Conservation (phyloP, 2,329 filamentous ascomycete genomes). For the Aspergillus quadrilineatus region DNA sequence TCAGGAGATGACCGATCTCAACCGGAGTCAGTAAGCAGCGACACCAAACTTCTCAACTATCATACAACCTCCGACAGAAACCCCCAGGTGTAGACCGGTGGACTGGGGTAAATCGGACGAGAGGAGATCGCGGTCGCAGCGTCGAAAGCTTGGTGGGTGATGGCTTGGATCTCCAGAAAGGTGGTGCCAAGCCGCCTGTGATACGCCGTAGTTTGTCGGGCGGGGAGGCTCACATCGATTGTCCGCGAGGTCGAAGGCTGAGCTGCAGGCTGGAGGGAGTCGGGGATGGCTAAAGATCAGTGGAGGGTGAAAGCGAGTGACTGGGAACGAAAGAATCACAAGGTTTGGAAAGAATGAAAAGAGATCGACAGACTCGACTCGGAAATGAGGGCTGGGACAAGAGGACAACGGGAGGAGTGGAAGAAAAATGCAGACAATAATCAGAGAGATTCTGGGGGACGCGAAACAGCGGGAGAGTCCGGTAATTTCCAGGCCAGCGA, state of each 20-base stretch:
- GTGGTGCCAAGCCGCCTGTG: constrained; percentile 22
- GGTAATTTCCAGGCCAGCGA: constrained; percentile 7
- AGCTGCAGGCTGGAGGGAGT: constrained; percentile 17
- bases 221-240: constrained; percentile 24
- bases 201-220: constrained; percentile 22
- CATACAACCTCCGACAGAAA: constrained; percentile 15
- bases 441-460: not conserved
- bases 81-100: constrained; percentile 9
- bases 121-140: not conserved
- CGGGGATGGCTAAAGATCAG: not conserved
- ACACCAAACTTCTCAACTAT: constrained; percentile 8
- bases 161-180: constrained; percentile 7
- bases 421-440: constrained; percentile 4
- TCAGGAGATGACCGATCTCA: constrained; percentile 17
- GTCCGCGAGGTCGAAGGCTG: constrained; percentile 20
- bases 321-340: constrained; percentile 9
- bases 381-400: constrained; percentile 5
- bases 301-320: constrained; percentile 3
- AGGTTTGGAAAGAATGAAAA: constrained; percentile 6
- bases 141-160: not conserved
- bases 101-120: not conserved
- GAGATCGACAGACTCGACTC: not conserved
- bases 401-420: not conserved
- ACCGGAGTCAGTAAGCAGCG: constrained; percentile 5
- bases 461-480: constrained; percentile 5